Evolutionary conservation across 2,329 filamentous ascomycete species (phyloP), one percentile per base, ranked within the genome.

Genomic region (Catunica adiposa): DNA sequence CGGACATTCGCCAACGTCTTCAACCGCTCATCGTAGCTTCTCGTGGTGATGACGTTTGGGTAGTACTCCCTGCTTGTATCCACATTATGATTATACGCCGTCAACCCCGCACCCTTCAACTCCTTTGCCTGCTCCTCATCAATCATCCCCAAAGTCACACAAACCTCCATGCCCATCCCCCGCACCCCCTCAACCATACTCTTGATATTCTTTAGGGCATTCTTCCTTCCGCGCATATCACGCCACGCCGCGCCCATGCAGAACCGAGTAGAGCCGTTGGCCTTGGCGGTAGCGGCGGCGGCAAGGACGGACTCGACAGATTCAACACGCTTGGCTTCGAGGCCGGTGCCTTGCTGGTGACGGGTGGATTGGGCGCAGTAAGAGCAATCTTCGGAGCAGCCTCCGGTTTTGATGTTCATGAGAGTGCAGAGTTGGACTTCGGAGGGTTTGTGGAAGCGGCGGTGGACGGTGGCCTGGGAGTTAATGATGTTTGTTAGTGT

Each of bases 391-490:
- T 94, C 89, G 62, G 80, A 88, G 70, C 89, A 95, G 51, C 89
- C 89, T 55, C 89, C 89, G 7, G 87, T 94, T 67, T 95, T 95
- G 73, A 95, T 95, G 74, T 94, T 94, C 86, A 94, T 94, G 58
- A 95, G 75, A 0, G 89, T 95, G 72, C 89, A 95, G 69, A 94
- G 84, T 69, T 95, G 89, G 60, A 95, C 86, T 26, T 86, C 82
- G 50, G 82, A 75, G 5, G 89, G 86, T 64, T 86, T 78, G 70
- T 94, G 89, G 72, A 94, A 94, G 62, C 84, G 83, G 48, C 87
- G 82, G 69, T 95, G 89, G 57, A 94, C 72, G 37, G 76, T 78
- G 61, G 79, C 81, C 87, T 92, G 61, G 8, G 17, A 22, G 44
- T 47, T 48, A 23, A 22, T 48, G 11, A 48, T 40, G 38, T 38